phyloP scores from a whole-genome alignment of 441 rosid genomes.

The Syzygium syzygioides region DNA sequence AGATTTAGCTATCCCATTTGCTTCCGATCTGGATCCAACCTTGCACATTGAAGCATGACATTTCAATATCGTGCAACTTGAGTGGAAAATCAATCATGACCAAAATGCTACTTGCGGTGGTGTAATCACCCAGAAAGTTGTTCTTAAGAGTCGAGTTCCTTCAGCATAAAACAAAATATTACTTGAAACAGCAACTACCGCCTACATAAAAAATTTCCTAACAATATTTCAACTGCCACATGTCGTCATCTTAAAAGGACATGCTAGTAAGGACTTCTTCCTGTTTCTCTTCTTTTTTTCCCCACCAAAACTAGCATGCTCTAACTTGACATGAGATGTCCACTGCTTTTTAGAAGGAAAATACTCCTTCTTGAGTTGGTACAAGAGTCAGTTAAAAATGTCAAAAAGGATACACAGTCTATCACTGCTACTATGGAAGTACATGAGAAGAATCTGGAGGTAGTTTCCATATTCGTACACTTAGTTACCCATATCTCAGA shows the following conservation, averaged over 20 bases:
- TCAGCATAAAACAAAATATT: not conserved
- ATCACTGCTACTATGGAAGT: not conserved
- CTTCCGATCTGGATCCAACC: slow-evolving; percentile 99
- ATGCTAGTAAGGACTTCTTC: not conserved
- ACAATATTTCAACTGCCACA: not conserved
- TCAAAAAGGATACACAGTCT: not conserved
- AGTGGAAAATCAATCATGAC: not conserved
- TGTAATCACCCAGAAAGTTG: not conserved
- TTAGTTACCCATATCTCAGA: not conserved
- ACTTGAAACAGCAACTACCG: not conserved
- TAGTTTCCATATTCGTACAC: not conserved
- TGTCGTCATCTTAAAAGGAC: not conserved
- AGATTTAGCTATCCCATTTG: slow-evolving; percentile 93
- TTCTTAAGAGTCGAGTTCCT: not conserved
- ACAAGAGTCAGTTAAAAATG: not conserved
- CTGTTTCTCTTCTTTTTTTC: not conserved
- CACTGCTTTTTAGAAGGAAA: not conserved
- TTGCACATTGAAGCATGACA: slow-evolving; percentile 15
- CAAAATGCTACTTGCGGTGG: not conserved
- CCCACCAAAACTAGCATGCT: not conserved
- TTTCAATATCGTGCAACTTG: not conserved
- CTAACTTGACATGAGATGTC: not conserved
- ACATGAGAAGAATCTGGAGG: not conserved
- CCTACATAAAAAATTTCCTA: not conserved
- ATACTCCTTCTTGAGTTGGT: not conserved